Conservation (phyloP, 345 rosid species). For the Dovyalis caffra region DNA sequence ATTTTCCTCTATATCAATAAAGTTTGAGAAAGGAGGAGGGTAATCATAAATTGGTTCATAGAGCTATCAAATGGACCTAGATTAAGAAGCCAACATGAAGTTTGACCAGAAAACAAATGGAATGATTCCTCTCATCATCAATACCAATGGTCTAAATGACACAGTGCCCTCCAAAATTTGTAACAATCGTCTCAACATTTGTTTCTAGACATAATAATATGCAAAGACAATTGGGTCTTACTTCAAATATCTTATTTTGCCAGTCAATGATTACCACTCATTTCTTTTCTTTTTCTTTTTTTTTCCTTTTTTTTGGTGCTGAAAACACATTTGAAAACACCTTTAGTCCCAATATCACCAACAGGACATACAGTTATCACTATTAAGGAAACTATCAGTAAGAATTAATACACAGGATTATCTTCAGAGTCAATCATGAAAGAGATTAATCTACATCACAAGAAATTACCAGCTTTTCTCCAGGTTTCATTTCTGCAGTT, state of each 20-base stretch:
- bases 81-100: neutral
- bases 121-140: neutral
- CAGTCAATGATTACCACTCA: neutral
- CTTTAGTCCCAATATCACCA: neutral
- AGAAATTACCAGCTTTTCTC: slow-evolving; percentile 85
- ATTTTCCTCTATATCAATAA: neutral
- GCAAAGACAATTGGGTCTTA: neutral
- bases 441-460: neutral
- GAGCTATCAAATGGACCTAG: neutral
- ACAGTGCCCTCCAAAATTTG: neutral
- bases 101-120: neutral
- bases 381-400: neutral
- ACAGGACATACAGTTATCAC: neutral
- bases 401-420: slow-evolving; percentile 1
- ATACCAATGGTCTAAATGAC: neutral
- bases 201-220: neutral
- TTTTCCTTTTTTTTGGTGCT: too few relatives aligned
- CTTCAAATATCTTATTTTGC: neutral
- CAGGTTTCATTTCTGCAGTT: slow-evolving; percentile 85
- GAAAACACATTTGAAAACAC: too few relatives aligned
- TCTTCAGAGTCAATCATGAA: neutral
- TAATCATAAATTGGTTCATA: neutral
- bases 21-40: too few relatives aligned
- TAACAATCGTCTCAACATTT: neutral
- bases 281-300: neutral